Evolutionary conservation across 208 protist genomes (phyloP), one percentile per base, ranked within the genome.

Genomic region (Trypanosoma scelopori): DNA sequence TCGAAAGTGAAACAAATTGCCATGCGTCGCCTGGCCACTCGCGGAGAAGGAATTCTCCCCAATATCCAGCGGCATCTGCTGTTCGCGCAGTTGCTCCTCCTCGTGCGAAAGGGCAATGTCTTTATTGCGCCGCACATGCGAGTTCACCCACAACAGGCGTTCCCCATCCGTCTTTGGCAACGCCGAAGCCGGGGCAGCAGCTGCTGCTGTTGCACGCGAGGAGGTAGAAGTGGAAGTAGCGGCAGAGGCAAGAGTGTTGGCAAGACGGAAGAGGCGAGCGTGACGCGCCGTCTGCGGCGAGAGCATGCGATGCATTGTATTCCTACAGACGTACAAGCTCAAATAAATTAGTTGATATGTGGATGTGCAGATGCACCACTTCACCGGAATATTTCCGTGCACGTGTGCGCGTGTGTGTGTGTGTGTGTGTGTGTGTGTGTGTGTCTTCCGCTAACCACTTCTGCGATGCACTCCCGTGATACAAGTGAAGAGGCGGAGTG

Each of bases 221-320:
- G 32, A 37, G 9, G 3, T 9, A 9, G 32, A 37, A 9, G 32
- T 11, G 32, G 32, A 37, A 13, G 43, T 15, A 42, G 55, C 28
- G 9, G 64, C 52, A 18, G 42, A 6, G 11, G 58, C 58, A 4
- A 94, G 65, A 22, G 48, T 59, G 16, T 79, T 76, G 16, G 70
- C 76, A 15, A 95, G 78, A 27, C 90, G 69, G 65, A 93, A 91
- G 13, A 95, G 76, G 5, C 90, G 76, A 0, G 90, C 91, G 46
- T 98, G 92, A n/a, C 95, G 83, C 23, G 94, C 83, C 1, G 94
- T 97, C 61, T 91, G 87, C 4, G 93, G 94, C 28, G 86, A 87
- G 13, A 95, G 70, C 15, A 98, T 71, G 20, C 92, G 81, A 60
- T 94, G 91, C 69, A 95, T 93, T 41, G 35, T 52, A 13, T 15